Evolutionary conservation across 2,329 filamentous ascomycete genomes (phyloP), one percentile per base, ranked within the genome.

Genomic region (Nemania serpens): DNA sequence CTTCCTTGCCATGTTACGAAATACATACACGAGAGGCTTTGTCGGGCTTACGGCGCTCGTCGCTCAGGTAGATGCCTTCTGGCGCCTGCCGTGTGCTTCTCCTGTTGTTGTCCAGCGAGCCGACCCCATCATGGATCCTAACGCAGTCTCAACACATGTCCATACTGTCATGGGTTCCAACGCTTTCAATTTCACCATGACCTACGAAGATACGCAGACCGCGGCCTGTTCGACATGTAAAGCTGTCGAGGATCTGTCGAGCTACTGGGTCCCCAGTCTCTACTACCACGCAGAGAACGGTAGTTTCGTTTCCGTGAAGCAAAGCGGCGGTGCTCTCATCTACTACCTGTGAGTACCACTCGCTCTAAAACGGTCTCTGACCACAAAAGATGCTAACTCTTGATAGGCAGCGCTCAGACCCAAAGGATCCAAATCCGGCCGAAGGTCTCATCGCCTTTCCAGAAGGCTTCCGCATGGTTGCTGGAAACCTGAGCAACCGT

Each of bases 241-340:
- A 36, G 86, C 88, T 57, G 78, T 80, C 29, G 76, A 84, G 63
- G 88, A 90, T 71, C 76, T 84, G 59, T 88, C 83, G 57, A 88
- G 85, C 69, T 91, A 91, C 75, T 91, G 88, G 88, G 84, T 84
- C 15, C 88, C 88, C 0, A 79, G 79, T 62, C 75, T 90, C 1
- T 77, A 75, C 65, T 78, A 78, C 59, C 74, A 82, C 60, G 79
- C 81, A 46, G 70, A 80, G 45, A 82, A 87, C 68, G 86, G 86
- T 12, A 82, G 77, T 56, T 86, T 88, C 70, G 77, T 78, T 56
- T 74, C 78, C 22, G 83, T 86, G 2, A 75, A 79, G 9, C 78
- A 83, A 54, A 62, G 52, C 15, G 71, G 69, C 12, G 69, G 69
- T 36, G 79, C 73, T 46, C 77, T 79, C n/a, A 79, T 86, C 57